Percentiles rank a stretch among this genome's conserved stretches.
These are phyloP conservation scores for Colletotrichum caudatum DNA, from an alignment of 2,329 filamentous ascomycete genomes.

Conservation along the genomic window DNA sequence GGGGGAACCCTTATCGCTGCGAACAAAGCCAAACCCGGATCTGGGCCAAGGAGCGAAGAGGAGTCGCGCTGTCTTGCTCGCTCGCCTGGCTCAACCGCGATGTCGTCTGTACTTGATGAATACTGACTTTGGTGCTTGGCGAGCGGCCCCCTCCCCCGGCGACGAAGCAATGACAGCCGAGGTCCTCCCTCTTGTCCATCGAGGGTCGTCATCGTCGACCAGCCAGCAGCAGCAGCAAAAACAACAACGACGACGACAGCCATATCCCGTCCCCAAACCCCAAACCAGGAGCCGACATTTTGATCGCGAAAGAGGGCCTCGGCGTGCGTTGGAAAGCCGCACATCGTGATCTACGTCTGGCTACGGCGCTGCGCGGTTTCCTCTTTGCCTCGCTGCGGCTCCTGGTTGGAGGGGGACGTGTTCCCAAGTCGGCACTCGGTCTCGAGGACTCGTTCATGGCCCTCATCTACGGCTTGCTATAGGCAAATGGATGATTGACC, in stretches of 20 bases:
- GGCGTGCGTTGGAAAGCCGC: background rate
- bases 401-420: background rate
- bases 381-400: no score
- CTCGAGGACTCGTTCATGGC: no score
- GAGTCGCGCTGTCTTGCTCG: background rate
- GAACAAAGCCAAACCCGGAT: background rate
- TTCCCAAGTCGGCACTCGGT: background rate
- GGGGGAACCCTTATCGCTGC: background rate
- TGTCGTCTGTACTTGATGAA: background rate
- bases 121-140: background rate
- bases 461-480: no score
- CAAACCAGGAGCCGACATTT: background rate
- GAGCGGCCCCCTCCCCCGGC: no score
- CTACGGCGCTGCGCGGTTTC: background rate
- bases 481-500: slow-evolving; percentile 19
- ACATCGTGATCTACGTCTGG: background rate
- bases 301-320: background rate
- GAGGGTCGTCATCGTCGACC: background rate
- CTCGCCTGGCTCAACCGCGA: background rate
- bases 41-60: background rate
- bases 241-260: no score
- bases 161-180: background rate
- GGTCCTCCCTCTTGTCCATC: no score
- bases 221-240: background rate
- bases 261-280: background rate